Conservation (phyloP, 2,329 filamentous ascomycete species). For the Aspergillus aculeatus region DNA sequence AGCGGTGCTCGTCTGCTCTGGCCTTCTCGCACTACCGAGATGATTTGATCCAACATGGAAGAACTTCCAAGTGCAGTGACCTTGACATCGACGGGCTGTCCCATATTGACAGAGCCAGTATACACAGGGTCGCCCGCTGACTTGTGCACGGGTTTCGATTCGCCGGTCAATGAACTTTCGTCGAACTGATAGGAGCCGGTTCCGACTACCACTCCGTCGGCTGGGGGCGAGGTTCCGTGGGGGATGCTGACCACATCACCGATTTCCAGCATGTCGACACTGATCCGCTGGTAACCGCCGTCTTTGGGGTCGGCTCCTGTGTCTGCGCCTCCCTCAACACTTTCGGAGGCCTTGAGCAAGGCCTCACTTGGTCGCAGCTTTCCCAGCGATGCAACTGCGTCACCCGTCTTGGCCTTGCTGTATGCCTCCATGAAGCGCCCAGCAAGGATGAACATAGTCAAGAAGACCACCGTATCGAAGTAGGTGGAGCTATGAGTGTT, state of each 20-base stretch:
- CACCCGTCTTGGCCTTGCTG: conserved; percentile 85
- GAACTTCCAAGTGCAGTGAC: conserved; percentile 47
- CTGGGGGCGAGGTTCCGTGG: conserved; percentile 79
- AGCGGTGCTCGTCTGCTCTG: conserved; percentile 51
- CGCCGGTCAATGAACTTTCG: conserved; percentile 79
- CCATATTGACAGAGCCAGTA: conserved; percentile 50
- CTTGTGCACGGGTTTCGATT: conserved; percentile 49
- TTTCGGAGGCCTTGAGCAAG: conserved; percentile 54
- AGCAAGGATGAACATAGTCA: conserved; percentile 81
- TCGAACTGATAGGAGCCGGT: conserved; percentile 70
- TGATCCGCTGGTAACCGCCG: conserved; percentile 46
- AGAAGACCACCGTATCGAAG: conserved; percentile 89
- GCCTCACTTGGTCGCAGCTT: conserved; percentile 77
- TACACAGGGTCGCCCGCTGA: conserved; percentile 43
- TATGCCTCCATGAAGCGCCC: conserved; percentile 68
- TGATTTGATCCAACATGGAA: conserved; percentile 52
- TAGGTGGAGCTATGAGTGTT: conserved; percentile 63
- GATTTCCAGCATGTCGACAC: conserved; percentile 69
- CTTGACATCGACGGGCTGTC: conserved; percentile 44
- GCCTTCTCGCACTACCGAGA: conserved; percentile 50
- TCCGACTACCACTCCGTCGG: conserved; percentile 65
- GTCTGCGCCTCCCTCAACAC: neutral
- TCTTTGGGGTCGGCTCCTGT: conserved; percentile 3
- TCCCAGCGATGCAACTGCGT: conserved; percentile 76
- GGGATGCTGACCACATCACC: conserved; percentile 73